Evolutionary conservation across 2,329 filamentous ascomycete species (phyloP).

Genomic region (Rhexocercosporidium sp.): DNA sequence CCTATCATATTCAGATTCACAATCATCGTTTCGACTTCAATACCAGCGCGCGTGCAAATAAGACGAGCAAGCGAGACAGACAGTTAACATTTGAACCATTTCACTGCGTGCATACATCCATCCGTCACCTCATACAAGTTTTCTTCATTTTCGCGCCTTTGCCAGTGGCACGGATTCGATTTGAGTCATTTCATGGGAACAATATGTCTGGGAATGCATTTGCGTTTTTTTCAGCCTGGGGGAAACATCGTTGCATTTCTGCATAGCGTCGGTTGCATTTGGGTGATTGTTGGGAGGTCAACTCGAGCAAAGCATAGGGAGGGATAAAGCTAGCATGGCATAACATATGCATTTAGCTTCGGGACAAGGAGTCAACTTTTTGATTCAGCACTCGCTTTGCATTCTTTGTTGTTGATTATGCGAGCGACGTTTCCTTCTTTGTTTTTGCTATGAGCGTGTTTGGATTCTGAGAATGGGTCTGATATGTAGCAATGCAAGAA

Average conservation of each 20-base stretch:
- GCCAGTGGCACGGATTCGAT: neutral
- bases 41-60: slow-evolving; percentile 19
- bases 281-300: neutral
- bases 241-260: slow-evolving; percentile 23
- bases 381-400: neutral
- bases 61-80: neutral
- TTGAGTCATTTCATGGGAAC: neutral
- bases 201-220: neutral
- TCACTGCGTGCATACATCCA: slow-evolving; percentile 21
- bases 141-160: neutral
- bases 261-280: slow-evolving; percentile 38
- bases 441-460: neutral
- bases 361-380: too few species aligned
- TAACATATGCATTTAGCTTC: too few species aligned
- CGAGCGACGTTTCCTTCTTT: neutral
- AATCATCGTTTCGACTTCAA: slow-evolving; percentile 21
- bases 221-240: neutral
- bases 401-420: neutral
- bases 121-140: slow-evolving; percentile 19
- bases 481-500: neutral
- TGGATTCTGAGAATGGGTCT: neutral
- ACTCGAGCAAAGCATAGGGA: neutral
- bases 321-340: neutral
- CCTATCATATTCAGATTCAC: slow-evolving; percentile 23
- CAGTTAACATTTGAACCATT: slow-evolving; percentile 12